Percentiles rank a stretch among this genome's conserved stretches.
These are phyloP conservation scores for Salix suchowensis DNA, from an alignment of 345 rosid species.

Conservation along the genomic window DNA sequence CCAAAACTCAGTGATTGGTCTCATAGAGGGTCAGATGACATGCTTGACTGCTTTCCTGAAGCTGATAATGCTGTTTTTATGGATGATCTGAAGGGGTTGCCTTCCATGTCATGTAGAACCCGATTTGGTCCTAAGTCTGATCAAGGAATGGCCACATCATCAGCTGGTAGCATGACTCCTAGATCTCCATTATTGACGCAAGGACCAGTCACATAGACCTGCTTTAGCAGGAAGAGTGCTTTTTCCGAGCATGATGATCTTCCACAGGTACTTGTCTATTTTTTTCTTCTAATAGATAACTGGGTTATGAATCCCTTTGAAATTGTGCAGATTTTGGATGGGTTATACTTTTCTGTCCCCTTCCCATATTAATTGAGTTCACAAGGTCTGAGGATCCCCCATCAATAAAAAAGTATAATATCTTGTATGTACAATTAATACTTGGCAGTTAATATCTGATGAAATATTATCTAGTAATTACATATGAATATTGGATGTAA, in stretches of 20 bases:
- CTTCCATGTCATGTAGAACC: constrained; percentile 89
- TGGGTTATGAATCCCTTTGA: neutral
- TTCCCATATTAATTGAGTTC: too few species aligned
- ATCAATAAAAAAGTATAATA: too few species aligned
- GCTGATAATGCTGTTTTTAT: constrained; percentile 64
- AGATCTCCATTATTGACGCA: constrained; percentile 89
- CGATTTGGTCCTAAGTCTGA: constrained; percentile 97
- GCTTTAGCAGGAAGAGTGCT: constrained; percentile 76
- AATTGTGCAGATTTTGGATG: neutral
- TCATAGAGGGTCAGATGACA: constrained; percentile 95
- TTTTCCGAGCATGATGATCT: constrained; percentile 77
- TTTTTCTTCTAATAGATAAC: neutral
- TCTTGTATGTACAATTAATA: too few species aligned
- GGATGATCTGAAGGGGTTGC: constrained; percentile 92
- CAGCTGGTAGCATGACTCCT: constrained; percentile 99
- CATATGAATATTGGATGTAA: too few species aligned
- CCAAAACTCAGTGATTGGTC: constrained; percentile 98
- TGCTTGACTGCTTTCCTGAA: constrained; percentile 95
- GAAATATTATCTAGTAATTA: too few species aligned
- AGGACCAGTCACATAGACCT: constrained; percentile 83
- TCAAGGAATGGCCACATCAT: constrained; percentile 95
- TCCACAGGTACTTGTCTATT: constrained; percentile 61
- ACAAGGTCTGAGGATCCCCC: too few species aligned
- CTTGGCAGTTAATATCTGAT: too few species aligned
- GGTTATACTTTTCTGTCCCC: too few species aligned